These are phyloP conservation scores for Lipomyces yarrowii DNA, from an alignment of 1,139 yeast species.

Conservation along the genomic window DNA sequence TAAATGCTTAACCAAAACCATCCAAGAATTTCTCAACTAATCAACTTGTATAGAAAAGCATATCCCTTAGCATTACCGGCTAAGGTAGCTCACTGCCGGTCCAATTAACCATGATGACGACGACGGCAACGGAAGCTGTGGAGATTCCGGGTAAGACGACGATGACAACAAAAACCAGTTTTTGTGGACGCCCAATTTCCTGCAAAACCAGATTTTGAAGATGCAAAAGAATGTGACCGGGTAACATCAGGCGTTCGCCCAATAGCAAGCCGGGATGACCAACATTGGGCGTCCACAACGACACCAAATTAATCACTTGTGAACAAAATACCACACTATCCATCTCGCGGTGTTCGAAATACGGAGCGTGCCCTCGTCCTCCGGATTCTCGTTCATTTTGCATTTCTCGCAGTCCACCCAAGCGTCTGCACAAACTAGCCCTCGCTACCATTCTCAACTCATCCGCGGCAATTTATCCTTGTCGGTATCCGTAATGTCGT, in stretches of 20 bases:
- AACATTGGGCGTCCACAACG: too few species aligned
- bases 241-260: neutral
- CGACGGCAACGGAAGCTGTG: neutral
- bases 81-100: neutral
- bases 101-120: neutral
- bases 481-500: slow-evolving; percentile 19
- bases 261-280: slow-evolving; percentile 15
- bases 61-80: neutral
- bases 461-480: slow-evolving; percentile 3
- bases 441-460: neutral
- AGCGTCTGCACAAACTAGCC: neutral
- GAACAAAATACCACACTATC: neutral
- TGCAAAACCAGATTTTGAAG: neutral
- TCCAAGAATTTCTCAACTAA: neutral
- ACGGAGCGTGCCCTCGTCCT: neutral
- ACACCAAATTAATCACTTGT: neutral
- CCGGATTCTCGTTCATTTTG: neutral
- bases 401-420: neutral
- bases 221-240: neutral
- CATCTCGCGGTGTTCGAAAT: neutral
- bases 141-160: neutral
- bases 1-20: neutral
- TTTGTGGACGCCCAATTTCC: neutral
- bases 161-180: neutral
- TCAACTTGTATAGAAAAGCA: neutral